Evolutionary conservation across 2,329 filamentous ascomycete genomes (phyloP).

Genomic region (Trichophyton mentagrophytes): DNA sequence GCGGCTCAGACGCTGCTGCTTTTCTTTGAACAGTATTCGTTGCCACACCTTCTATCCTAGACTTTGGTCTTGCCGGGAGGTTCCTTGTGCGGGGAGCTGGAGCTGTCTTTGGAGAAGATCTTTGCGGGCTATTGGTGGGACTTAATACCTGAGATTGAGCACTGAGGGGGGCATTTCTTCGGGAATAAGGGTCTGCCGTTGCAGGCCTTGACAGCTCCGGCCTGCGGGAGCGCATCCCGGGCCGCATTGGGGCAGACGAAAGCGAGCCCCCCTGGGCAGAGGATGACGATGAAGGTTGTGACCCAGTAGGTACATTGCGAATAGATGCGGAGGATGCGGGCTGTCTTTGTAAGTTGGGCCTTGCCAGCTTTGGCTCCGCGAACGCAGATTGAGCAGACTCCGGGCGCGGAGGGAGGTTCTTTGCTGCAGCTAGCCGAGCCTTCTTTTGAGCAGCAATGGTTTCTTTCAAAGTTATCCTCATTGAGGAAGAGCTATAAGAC

Average conservation of each 20-base stretch:
- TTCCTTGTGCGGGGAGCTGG: conserved; percentile 21
- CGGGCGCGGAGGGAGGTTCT: conserved; percentile 40
- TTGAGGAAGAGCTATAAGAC: conserved; percentile 32
- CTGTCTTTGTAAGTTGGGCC: conserved; percentile 21
- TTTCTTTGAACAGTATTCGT: conserved; percentile 22
- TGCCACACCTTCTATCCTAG: conserved; percentile 21
- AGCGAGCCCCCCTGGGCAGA: conserved; percentile 23
- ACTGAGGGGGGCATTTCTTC: conserved; percentile 13
- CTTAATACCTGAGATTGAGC: conserved; percentile 20
- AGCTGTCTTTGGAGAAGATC: conserved; percentile 19
- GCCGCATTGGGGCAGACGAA: conserved; percentile 48
- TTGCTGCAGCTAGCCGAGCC: conserved; percentile 31
- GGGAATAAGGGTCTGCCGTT: conserved; percentile 43
- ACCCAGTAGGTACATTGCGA: conserved; percentile 26
- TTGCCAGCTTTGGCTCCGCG: conserved; percentile 30
- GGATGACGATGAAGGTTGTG: conserved; percentile 21
- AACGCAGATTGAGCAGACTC: conserved; percentile 45
- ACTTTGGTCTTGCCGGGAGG: conserved; percentile 22
- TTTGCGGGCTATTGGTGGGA: conserved; percentile 13
- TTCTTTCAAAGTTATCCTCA: conserved; percentile 57
- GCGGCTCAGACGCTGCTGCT: conserved; percentile 23
- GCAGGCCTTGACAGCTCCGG: conserved; percentile 35
- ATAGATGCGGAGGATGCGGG: conserved; percentile 24
- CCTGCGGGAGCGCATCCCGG: conserved; percentile 25
- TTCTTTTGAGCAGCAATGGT: conserved; percentile 73